Evolutionary conservation across 2,329 filamentous ascomycete genomes (phyloP).

Genomic region (Aspergillus quadrilineatus): DNA sequence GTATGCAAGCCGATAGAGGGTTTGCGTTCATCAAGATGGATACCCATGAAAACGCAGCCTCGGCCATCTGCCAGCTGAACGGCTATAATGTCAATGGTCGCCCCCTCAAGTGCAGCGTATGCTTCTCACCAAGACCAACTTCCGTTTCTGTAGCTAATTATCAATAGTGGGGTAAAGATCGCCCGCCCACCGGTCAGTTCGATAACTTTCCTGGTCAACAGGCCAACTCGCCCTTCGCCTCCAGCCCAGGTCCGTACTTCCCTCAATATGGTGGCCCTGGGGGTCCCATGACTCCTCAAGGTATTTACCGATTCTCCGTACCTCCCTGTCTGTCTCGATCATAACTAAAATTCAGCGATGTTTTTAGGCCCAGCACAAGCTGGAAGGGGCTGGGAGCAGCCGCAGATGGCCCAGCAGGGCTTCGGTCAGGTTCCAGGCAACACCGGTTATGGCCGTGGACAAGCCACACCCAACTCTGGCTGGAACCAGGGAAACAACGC

Average conservation of each 20-base stretch:
- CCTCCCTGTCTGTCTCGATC: background rate
- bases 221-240: slow-evolving; percentile 65
- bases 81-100: slow-evolving; percentile 97
- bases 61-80: slow-evolving; percentile 97
- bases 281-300: slow-evolving; percentile 62
- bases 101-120: slow-evolving; percentile 96
- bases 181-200: slow-evolving; percentile 77
- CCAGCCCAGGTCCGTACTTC: slow-evolving; percentile 80
- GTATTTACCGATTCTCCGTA: slow-evolving; percentile 31
- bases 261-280: slow-evolving; percentile 83
- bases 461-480: slow-evolving; percentile 52
- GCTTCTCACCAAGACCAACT: slow-evolving; percentile 43
- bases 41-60: slow-evolving; percentile 93
- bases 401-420: slow-evolving; percentile 46
- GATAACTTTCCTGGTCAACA: slow-evolving; percentile 84
- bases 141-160: slow-evolving; percentile 30
- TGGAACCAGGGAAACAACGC: slow-evolving; percentile 54
- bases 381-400: slow-evolving; percentile 57
- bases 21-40: slow-evolving; percentile 99
- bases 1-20: slow-evolving; percentile 95
- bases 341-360: slow-evolving; percentile 15
- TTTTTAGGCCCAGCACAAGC: slow-evolving; percentile 54
- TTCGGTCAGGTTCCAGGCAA: slow-evolving; percentile 68
- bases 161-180: slow-evolving; percentile 94
- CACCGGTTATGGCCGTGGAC: slow-evolving; percentile 79